These are phyloP conservation scores for Macadamia integrifolia DNA, from an alignment of 164 flowering plant genomes.

Conservation along the genomic window DNA sequence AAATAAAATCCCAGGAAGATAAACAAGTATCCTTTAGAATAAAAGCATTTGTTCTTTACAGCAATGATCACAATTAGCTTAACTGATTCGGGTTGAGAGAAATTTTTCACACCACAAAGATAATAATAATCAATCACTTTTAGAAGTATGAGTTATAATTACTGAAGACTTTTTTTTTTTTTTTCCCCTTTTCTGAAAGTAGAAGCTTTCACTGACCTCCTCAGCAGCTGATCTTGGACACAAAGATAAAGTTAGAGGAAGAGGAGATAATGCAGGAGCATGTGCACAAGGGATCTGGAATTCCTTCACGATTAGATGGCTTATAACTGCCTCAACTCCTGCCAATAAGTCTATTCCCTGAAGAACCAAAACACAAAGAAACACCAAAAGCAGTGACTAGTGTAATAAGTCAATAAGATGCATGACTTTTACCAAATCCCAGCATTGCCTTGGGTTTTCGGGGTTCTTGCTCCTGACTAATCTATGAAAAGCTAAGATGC, in stretches of 20 bases:
- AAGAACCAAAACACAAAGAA: conserved; percentile 1
- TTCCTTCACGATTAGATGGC: conserved; percentile 81
- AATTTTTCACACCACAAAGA: too few species aligned
- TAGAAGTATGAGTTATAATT: neutral
- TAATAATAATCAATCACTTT: too few species aligned
- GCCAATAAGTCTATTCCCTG: conserved; percentile 82
- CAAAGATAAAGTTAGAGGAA: conserved; percentile 44
- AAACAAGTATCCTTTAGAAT: too few species aligned
- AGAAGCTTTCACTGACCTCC: conserved; percentile 43
- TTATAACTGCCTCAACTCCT: conserved; percentile 84
- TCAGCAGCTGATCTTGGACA: conserved; percentile 84
- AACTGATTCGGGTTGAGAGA: too few species aligned
- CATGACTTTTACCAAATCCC: too few species aligned
- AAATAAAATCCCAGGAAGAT: too few species aligned
- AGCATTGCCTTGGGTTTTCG: neutral
- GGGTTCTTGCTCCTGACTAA: too few species aligned
- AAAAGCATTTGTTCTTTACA: too few species aligned
- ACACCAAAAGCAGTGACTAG: neutral
- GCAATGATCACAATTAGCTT: too few species aligned
- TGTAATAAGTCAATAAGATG: too few species aligned
- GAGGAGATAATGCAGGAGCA: conserved; percentile 71
- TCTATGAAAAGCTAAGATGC: too few species aligned
- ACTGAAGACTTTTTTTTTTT: too few species aligned
- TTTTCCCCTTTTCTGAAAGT: neutral
- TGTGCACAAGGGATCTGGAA: conserved; percentile 92